Base-by-base conservation (phyloP, 1,284 basidiomycete species). In the Cryptococcus depauperatus region DNA sequence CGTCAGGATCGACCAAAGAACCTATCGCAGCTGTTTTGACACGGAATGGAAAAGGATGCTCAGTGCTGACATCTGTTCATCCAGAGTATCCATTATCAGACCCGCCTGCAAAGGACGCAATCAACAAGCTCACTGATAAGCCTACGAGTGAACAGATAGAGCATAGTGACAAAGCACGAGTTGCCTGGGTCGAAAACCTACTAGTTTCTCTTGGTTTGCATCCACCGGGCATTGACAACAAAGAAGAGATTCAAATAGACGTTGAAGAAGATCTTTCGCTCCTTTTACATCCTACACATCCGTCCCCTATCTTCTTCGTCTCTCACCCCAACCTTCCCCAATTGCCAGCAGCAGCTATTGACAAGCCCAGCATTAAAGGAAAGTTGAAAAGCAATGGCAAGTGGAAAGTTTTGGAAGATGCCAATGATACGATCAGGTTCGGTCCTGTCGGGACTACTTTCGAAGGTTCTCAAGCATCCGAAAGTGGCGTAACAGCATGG, bases 371-470 rank as follows among this genome's bases (percentile, higher is more conserved):
- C 5, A 44, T 64, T 10, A 41, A 48, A 42, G 47, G 38, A 18
- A 64, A 62, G 47, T 42, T 64, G 47, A 43, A 33, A n/a, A 26
- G 45, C 13, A 51, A 38, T 2, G 51, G 64, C 16, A 64, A 56
- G 11, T 73, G 19, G 47, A 34, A 44, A 27, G 40, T 55, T 14
- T 69, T 83, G 46, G 68, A 76, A 50, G 84, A 85, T 55, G 68
- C 70, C 2, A 77, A 79, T 51, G 86, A 93, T 63, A 79, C 76
- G 7, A 82, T 93, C 61, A 69, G 74, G 30, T 56, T 82, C 84
- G 52, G 75, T 77, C 41, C 56, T 62, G 16, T 66, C 70, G 37
- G 49, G 37, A n/a, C 46, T 19, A 21, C 53, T 18, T 23, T 47
- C 11, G 3, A 51, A 61, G 28, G 27, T 3, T 27, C 8, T 14